Conservation (phyloP, 768 basidiomycete genomes). For the Panaeolus cyanescens region DNA sequence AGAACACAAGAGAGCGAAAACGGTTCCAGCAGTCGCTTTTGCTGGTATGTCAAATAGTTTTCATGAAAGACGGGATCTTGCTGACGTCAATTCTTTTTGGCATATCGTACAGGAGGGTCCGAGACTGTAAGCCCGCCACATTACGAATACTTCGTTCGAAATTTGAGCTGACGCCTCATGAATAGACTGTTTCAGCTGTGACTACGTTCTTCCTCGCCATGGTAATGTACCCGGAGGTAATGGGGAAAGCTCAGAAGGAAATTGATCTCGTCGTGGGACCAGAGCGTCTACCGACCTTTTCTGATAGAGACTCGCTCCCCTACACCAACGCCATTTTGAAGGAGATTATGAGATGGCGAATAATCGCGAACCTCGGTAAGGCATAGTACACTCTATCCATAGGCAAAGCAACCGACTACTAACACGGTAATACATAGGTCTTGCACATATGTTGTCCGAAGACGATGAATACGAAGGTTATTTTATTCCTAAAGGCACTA, state of each 20-base stretch:
- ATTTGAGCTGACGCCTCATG: not conserved
- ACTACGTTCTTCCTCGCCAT: slow-evolving; percentile 39
- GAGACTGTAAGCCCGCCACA: not conserved
- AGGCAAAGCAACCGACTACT: too few species aligned
- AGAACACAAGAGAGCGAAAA: too few species aligned
- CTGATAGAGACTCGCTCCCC: slow-evolving; percentile 32
- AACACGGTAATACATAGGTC: slow-evolving; percentile 11
- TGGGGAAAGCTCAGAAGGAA: slow-evolving; percentile 40
- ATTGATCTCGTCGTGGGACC: slow-evolving; percentile 38
- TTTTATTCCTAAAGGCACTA: slow-evolving; percentile 40
- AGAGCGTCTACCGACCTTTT: slow-evolving; percentile 35
- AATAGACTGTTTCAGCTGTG: slow-evolving; percentile 31
- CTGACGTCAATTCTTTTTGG: too few species aligned
- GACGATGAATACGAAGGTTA: slow-evolving; percentile 41
- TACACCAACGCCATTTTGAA: slow-evolving; percentile 37
- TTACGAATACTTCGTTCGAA: not conserved
- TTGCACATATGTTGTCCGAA: slow-evolving; percentile 28
- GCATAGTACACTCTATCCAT: not conserved
- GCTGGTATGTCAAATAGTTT: too few species aligned
- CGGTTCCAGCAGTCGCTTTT: too few species aligned
- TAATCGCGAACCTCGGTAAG: slow-evolving; percentile 17
- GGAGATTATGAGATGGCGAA: slow-evolving; percentile 25
- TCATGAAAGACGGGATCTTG: too few species aligned
- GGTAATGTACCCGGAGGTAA: slow-evolving; percentile 36
- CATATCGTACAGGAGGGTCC: slow-evolving; percentile 3